phyloP scores from a whole-genome alignment of 2,329 filamentous ascomycete species.

The Neonectria magnoliae region DNA sequence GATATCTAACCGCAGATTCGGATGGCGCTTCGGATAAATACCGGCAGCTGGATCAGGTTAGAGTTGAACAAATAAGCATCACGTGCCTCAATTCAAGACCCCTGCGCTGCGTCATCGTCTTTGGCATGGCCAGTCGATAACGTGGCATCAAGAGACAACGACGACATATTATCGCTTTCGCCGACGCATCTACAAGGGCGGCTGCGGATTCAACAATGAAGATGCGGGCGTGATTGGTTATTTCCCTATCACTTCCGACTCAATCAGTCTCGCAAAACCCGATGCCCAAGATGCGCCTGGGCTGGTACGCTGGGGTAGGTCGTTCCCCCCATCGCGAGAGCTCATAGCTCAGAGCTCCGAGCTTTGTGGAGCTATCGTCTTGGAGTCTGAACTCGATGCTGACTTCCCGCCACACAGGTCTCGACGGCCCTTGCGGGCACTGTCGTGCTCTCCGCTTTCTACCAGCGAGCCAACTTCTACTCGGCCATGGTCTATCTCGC shows the following conservation, averaged over 20 bases:
- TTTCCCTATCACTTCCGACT: conserved; percentile 22
- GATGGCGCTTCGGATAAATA: conserved; percentile 28
- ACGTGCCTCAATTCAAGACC: conserved; percentile 33
- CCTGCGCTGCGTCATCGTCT: conserved; percentile 42
- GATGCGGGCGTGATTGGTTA: conserved; percentile 35
- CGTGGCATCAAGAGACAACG: conserved; percentile 42
- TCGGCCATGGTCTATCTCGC: conserved; percentile 96
- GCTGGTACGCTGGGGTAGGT: conserved; percentile 70
- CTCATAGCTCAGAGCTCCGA: conserved; percentile 30
- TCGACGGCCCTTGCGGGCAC: conserved; percentile 85
- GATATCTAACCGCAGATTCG: neutral
- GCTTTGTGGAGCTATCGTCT: conserved; percentile 34
- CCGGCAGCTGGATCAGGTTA: conserved; percentile 7
- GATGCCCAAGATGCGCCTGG: conserved; percentile 64
- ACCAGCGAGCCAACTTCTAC: conserved; percentile 97
- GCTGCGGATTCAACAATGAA: conserved; percentile 35
- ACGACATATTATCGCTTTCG: conserved; percentile 21
- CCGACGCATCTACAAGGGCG: conserved; percentile 26
- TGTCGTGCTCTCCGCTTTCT: conserved; percentile 89
- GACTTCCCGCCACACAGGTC: conserved; percentile 59
- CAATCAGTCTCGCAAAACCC: conserved; percentile 26
- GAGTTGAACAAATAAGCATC: conserved; percentile 25
- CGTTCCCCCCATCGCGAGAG: conserved; percentile 4
- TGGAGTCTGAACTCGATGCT: conserved; percentile 31
- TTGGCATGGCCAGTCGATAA: conserved; percentile 39